Conservation (phyloP, 768 basidiomycete genomes). For the Coprinopsis marcescibilis region DNA sequence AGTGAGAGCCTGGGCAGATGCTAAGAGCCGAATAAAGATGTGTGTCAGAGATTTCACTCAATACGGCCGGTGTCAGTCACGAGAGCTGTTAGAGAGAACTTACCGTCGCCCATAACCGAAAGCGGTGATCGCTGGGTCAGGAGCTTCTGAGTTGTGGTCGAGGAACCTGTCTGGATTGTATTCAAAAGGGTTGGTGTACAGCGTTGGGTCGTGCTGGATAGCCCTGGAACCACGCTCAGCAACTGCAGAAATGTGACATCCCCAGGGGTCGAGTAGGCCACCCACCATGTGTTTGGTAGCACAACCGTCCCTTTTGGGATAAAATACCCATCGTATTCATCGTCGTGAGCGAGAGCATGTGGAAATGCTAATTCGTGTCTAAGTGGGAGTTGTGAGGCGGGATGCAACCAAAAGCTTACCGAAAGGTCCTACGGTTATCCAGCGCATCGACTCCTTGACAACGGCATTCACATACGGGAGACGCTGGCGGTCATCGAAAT, state of each 20-base stretch:
- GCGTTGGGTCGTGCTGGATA: constrained; percentile 24
- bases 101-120: constrained; percentile 22
- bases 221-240: constrained; percentile 20
- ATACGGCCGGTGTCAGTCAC: not conserved
- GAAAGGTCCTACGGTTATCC: constrained; percentile 5
- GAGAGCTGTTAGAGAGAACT: too few relatives aligned
- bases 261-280: not conserved
- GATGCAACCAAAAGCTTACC: too few relatives aligned
- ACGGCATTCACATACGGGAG: constrained; percentile 13
- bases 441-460: constrained; percentile 10
- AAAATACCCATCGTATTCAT: constrained; percentile 29
- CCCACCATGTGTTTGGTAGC: constrained; percentile 18
- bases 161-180: constrained; percentile 29
- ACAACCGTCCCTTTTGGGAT: constrained; percentile 29
- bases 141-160: constrained; percentile 12
- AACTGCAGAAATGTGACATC: not conserved
- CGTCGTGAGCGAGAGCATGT: constrained; percentile 17
- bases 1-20: not conserved
- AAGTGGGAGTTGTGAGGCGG: too few relatives aligned
- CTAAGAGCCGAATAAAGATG: not conserved
- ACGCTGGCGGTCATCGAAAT: constrained; percentile 1
- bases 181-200: constrained; percentile 26
- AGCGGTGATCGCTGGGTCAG: constrained; percentile 10
- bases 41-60: not conserved
- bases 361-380: constrained; percentile 9